Evolutionary conservation across 345 rosid species (phyloP).

Genomic region (Lagerstroemia speciosa): DNA sequence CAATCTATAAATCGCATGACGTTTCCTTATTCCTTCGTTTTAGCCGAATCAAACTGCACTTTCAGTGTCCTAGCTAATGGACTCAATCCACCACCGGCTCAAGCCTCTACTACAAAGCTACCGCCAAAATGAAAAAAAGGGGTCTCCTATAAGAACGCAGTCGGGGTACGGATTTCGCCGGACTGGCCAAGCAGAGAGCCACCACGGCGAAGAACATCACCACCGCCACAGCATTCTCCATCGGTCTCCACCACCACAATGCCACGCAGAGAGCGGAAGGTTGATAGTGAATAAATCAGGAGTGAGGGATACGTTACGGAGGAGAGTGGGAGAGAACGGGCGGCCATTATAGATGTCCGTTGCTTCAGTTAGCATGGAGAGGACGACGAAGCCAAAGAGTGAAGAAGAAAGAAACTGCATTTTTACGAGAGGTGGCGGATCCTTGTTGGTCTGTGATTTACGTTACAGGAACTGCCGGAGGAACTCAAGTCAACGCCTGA

Average conservation of each 20-base stretch:
- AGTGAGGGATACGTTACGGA: too few species aligned
- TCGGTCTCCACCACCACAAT: not conserved
- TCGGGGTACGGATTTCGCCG: slow-evolving; percentile 55
- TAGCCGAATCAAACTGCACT: not conserved
- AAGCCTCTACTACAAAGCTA: not conserved
- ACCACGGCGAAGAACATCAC: slow-evolving; percentile 8
- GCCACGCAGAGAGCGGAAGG: not conserved
- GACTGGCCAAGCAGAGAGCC: not conserved
- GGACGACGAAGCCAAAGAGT: too few species aligned
- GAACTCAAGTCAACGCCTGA: too few species aligned
- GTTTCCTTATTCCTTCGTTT: too few species aligned
- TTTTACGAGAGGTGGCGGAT: too few species aligned
- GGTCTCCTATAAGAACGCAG: slow-evolving; percentile 12
- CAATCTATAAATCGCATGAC: not conserved
- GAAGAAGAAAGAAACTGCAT: too few species aligned
- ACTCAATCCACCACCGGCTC: not conserved
- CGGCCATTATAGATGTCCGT: too few species aligned
- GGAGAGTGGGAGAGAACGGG: too few species aligned
- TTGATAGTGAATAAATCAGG: too few species aligned
- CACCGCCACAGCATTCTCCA: not conserved
- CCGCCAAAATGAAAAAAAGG: not conserved
- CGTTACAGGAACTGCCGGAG: too few species aligned
- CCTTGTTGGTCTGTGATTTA: too few species aligned
- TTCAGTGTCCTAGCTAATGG: not conserved
- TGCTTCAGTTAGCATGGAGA: too few species aligned